These are phyloP conservation scores for Penicillium crystallinum DNA, from an alignment of 495 filamentous ascomycete genomes.

Conservation along the genomic window DNA sequence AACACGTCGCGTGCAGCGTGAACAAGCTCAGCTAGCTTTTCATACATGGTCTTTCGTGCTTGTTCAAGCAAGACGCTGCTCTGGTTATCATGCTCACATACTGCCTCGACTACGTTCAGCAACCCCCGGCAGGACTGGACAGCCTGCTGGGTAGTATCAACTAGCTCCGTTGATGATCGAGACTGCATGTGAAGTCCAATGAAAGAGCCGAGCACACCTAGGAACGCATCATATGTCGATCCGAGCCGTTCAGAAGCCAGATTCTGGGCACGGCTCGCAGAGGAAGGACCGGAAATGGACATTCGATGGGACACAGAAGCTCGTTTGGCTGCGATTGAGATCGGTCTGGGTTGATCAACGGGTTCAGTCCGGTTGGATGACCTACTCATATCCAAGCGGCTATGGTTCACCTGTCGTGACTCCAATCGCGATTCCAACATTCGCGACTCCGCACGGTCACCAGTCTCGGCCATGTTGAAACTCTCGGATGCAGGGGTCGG, in stretches of 20 bases:
- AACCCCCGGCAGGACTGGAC: slow-evolving; percentile 74
- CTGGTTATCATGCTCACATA: slow-evolving; percentile 70
- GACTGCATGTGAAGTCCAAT: slow-evolving; percentile 89
- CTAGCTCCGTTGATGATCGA: slow-evolving; percentile 77
- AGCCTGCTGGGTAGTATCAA: slow-evolving; percentile 69
- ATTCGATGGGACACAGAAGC: slow-evolving; percentile 53
- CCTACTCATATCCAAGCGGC: slow-evolving; percentile 35
- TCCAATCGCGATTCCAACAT: slow-evolving; percentile 7
- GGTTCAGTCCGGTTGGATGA: slow-evolving; percentile 37
- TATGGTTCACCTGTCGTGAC: slow-evolving; percentile 30
- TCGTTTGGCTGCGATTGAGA: slow-evolving; percentile 41
- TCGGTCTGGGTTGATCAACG: slow-evolving; percentile 26
- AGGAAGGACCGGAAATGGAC: slow-evolving; percentile 47
- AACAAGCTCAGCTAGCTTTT: slow-evolving; percentile 71
- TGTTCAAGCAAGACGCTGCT: slow-evolving; percentile 58
- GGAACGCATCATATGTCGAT: slow-evolving; percentile 74
- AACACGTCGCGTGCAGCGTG: slow-evolving; percentile 75
- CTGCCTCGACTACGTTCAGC: slow-evolving; percentile 73
- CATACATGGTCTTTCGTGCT: slow-evolving; percentile 74
- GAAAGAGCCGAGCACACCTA: slow-evolving; percentile 84
- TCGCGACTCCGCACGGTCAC: slow-evolving; percentile 31
- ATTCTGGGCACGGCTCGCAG: slow-evolving; percentile 41
- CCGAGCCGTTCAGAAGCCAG: slow-evolving; percentile 65
- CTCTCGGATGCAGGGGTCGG: slow-evolving; percentile 68
- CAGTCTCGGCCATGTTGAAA: slow-evolving; percentile 22